Conservation (phyloP, 768 basidiomycete genomes). For the Daedaleopsis sinensis region DNA sequence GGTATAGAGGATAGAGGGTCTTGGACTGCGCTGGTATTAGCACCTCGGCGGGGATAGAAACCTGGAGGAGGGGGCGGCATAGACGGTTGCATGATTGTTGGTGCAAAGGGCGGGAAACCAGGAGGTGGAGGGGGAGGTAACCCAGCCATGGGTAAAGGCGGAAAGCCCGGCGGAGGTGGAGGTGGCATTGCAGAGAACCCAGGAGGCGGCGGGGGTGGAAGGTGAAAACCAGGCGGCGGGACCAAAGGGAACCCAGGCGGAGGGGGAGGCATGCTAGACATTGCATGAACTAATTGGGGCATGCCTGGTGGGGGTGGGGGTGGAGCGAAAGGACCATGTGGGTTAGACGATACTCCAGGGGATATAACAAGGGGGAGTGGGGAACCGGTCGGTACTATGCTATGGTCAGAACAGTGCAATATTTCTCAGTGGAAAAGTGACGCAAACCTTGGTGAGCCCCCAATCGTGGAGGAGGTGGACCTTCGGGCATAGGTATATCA, state of each 20-base stretch:
- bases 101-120: conserved; percentile 28
- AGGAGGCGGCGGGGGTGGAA: conserved; percentile 30
- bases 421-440: not conserved
- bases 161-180: conserved; percentile 27
- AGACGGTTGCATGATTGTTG: conserved; percentile 28
- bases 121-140: conserved; percentile 30
- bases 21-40: conserved; percentile 59
- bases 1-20: conserved; percentile 79
- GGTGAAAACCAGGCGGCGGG: conserved; percentile 9
- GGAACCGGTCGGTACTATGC: conserved; percentile 7
- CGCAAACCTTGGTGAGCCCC: conserved; percentile 17
- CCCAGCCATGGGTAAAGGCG: not conserved
- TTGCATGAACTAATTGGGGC: conserved; percentile 8
- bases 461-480: conserved; percentile 54
- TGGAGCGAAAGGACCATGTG: not conserved
- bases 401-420: not conserved
- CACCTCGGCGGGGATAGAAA: conserved; percentile 61
- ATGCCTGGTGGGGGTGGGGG: conserved; percentile 27
- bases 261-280: conserved; percentile 3
- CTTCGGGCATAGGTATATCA: conserved; percentile 89
- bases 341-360: conserved; percentile 19
- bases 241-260: conserved; percentile 2
- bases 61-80: conserved; percentile 58
- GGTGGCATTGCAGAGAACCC: conserved; percentile 25
- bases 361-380: conserved; percentile 33